Evolutionary conservation across 441 rosid species (phyloP).

Genomic region (Erodium moschatum): DNA sequence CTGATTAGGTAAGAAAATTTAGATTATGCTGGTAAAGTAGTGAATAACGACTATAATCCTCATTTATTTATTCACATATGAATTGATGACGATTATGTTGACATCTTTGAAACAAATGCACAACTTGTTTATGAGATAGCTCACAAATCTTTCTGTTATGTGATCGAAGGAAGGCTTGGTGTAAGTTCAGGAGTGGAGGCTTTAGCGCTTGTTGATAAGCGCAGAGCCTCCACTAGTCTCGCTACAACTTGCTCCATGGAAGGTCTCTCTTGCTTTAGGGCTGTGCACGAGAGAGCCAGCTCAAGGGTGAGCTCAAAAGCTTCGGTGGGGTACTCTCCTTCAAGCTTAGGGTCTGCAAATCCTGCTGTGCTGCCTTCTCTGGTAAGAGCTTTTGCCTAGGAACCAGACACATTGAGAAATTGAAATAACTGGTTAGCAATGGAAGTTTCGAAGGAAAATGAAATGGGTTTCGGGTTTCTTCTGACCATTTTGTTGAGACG

Average conservation of each 20-base stretch:
- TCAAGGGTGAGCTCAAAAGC: constrained; percentile 37
- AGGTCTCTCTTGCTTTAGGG: constrained; percentile 34
- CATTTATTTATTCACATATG: no score
- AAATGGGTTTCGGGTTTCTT: background rate
- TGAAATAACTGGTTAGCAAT: background rate
- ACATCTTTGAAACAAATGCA: no score
- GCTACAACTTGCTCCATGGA: constrained; percentile 35
- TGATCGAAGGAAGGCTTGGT: constrained; percentile 10
- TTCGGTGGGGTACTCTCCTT: constrained; percentile 36
- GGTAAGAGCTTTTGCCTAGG: constrained; percentile 39
- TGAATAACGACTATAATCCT: no score
- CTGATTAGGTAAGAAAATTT: constrained; percentile 19
- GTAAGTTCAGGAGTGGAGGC: constrained; percentile 25
- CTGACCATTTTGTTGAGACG: constrained; percentile 37
- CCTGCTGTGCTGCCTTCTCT: constrained; percentile 30
- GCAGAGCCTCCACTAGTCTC: constrained; percentile 37
- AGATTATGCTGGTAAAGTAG: constrained; percentile 11
- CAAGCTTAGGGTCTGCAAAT: constrained; percentile 40
- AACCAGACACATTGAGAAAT: constrained; percentile 15
- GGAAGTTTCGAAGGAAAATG: background rate
- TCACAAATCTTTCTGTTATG: background rate
- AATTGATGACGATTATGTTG: no score
- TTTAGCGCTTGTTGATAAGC: constrained; percentile 24
- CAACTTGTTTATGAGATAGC: no score
- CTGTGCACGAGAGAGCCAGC: constrained; percentile 45